phyloP scores from a whole-genome alignment of 495 filamentous ascomycete species.

The Eremomyces bilateralis region DNA sequence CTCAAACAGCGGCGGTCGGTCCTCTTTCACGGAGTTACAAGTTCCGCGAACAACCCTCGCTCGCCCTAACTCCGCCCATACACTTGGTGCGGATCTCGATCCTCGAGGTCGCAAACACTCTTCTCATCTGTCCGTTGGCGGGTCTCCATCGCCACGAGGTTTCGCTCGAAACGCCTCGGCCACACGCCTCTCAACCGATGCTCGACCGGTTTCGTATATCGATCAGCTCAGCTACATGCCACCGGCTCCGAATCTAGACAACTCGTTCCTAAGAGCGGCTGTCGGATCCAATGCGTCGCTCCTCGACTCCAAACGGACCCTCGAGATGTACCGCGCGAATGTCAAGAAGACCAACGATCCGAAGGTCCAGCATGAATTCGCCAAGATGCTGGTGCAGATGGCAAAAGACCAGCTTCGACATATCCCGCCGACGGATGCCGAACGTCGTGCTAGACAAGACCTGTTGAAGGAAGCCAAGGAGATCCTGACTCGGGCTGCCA shows the following conservation, averaged over 20 bases:
- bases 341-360: constrained; percentile 90
- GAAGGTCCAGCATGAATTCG: constrained; percentile 80
- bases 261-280: constrained; percentile 48
- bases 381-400: constrained; percentile 73
- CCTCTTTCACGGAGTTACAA: constrained; percentile 3
- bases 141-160: constrained; percentile 21
- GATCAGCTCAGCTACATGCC: constrained; percentile 58
- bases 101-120: constrained; percentile 38
- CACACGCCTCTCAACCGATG: constrained; percentile 43
- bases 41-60: constrained; percentile 28
- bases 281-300: constrained; percentile 78
- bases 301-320: constrained; percentile 69
- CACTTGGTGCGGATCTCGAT: constrained; percentile 41
- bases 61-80: constrained; percentile 51
- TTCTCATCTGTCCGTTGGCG: constrained; percentile 24
- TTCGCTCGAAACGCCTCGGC: constrained; percentile 12
- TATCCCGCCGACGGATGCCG: constrained; percentile 15
- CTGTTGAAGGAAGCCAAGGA: constrained; percentile 70
- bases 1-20: constrained; percentile 7
- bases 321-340: constrained; percentile 93
- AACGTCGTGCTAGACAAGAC: constrained; percentile 23
- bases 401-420: constrained; percentile 40
- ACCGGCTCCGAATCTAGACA: constrained; percentile 44
- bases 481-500: constrained; percentile 68
- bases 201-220: constrained; percentile 56